Evolutionary conservation across 164 flowering plant species (phyloP).

Genomic region (Litsea cubeba): DNA sequence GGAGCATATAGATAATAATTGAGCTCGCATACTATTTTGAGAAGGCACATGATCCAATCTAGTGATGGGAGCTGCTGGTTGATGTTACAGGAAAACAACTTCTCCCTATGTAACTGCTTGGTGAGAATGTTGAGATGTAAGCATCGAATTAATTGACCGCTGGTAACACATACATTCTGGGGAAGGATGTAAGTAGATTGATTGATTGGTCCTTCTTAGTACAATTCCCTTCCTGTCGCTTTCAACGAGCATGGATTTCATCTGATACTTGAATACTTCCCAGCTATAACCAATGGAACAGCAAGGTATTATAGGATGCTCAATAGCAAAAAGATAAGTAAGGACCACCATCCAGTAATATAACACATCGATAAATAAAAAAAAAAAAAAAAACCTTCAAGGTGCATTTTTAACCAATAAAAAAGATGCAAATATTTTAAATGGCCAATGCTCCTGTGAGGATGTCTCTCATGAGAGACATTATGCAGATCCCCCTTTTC

Average conservation of each 20-base stretch:
- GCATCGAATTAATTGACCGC: slow-evolving; percentile 20
- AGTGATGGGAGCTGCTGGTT: not conserved
- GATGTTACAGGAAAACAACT: not conserved
- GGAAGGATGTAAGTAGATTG: slow-evolving; percentile 61
- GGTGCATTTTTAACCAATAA: no score
- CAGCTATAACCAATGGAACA: slow-evolving; percentile 44
- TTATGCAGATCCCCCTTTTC: no score
- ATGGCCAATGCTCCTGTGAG: no score
- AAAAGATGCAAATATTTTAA: no score
- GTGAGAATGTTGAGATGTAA: not conserved
- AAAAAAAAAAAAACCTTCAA: no score
- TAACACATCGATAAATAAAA: not conserved
- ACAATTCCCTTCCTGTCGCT: slow-evolving; percentile 66
- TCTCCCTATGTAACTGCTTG: not conserved
- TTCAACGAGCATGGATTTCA: slow-evolving; percentile 60
- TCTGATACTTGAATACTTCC: slow-evolving; percentile 61
- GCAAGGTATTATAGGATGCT: not conserved
- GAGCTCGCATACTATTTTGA: not conserved
- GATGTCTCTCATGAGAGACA: no score
- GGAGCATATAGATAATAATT: slow-evolving; percentile 2
- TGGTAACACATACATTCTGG: slow-evolving; percentile 67
- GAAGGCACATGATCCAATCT: not conserved
- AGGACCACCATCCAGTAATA: not conserved
- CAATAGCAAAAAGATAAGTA: not conserved
- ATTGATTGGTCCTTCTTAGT: slow-evolving; percentile 42